A percentile compares a stretch with the other conserved stretches of the same genome.
These are phyloP conservation scores for Hyaloscypha hepaticicola DNA, from an alignment of 495 filamentous ascomycete genomes.

Conservation along the genomic window DNA sequence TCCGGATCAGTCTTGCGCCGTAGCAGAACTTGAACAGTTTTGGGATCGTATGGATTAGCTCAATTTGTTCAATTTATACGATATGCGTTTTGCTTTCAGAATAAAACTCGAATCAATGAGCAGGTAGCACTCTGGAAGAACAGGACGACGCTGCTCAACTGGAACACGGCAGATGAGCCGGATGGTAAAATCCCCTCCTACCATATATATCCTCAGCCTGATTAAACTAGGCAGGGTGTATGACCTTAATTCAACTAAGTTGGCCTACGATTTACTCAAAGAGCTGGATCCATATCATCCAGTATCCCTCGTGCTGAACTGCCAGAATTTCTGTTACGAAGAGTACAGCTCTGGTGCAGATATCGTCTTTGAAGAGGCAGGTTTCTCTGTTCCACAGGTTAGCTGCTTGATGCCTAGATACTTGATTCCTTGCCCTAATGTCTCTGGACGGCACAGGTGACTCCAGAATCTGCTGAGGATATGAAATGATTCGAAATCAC, in stretches of 20 bases:
- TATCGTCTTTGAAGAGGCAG: conserved; percentile 65
- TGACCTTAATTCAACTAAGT: conserved; percentile 46
- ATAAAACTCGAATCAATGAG: conserved; percentile 48
- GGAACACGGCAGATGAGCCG: conserved; percentile 69
- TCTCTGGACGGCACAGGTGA: no score
- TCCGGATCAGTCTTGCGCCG: conserved; percentile 40
- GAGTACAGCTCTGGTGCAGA: conserved; percentile 60
- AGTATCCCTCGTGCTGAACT: conserved; percentile 64
- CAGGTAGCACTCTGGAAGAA: conserved; percentile 52
- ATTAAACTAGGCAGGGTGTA: conserved; percentile 45
- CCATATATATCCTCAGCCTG: not conserved
- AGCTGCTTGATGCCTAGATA: no score
- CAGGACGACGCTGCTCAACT: conserved; percentile 57
- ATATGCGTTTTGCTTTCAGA: conserved; percentile 62
- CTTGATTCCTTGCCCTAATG: no score
- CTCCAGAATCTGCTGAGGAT: no score
- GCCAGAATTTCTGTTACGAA: conserved; percentile 67
- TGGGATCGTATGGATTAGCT: conserved; percentile 55
- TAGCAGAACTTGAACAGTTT: conserved; percentile 43
- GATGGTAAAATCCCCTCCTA: conserved; percentile 41
- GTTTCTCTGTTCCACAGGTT: no score
- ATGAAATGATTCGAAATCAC: no score
- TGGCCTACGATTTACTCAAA: conserved; percentile 47
- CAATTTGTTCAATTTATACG: conserved; percentile 63
- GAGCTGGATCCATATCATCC: conserved; percentile 68